Base-by-base conservation (phyloP, 495 filamentous ascomycete species). In the Achaetomiella virescens region DNA sequence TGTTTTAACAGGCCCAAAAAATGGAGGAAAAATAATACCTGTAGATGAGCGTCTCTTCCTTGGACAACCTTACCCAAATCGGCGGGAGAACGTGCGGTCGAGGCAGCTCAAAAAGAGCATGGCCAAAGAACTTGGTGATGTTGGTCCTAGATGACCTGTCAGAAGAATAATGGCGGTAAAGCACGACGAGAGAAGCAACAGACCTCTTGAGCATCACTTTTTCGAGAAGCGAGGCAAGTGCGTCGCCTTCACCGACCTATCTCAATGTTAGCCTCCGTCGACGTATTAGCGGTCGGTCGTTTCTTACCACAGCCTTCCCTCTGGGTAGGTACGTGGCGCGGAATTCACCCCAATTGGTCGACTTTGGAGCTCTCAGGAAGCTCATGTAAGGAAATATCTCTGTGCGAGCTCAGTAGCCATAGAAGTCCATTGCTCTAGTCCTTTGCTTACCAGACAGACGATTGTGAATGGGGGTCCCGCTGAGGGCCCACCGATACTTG, bases 91-190 rank as follows among this genome's bases (percentile, higher is more conserved):
- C 42, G 44, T 77, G 66, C 17, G 58, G 63, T 0, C 66, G 55
- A 0, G 85, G 84, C 0, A 87, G 68, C 3, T 72, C 73, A 2
- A 87, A 55, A 6, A 87, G 71, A 1, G 81, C 79, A 3, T 69
- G 64, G 20, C 74, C 70, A 31, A 86, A 75, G 24, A 87, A 68
- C 0, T 63, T 67, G 35, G 78, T 78, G 0, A 62, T 52, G 61
- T 81, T 76, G 0, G 80, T 85, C 11, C 81, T 69, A 0, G 81
- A 67, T 3, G 33, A 2, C 2, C 37, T 17, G 25, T 2, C 3
- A 42, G 18, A 6, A 3, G 4, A 7, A 29, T 5, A 29, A 14
- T 21, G 2, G 33, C 7, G 18, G 3, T n/a, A n/a, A n/a, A n/a
- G n/a, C n/a, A n/a, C n/a, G n/a, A n/a, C n/a, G n/a, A n/a, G n/a